phyloP scores from a whole-genome alignment of 2,329 filamentous ascomycete species.

The Nakataea oryzae region DNA sequence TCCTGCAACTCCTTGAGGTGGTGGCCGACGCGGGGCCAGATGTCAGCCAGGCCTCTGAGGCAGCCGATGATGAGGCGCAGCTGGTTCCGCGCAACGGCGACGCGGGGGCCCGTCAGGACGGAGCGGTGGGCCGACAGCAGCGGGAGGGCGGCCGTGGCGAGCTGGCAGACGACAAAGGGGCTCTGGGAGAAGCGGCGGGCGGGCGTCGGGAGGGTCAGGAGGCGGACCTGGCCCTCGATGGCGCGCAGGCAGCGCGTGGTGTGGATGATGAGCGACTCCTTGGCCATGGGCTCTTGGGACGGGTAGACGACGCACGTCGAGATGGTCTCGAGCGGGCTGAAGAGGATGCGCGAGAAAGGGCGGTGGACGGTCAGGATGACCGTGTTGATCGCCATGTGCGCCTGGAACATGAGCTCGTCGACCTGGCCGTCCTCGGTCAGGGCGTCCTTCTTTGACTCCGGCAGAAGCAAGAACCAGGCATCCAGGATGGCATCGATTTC shows the following conservation, averaged over 20 bases:
- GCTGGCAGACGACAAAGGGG: constrained; percentile 29
- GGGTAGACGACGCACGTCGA: constrained; percentile 23
- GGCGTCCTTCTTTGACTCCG: constrained; percentile 18
- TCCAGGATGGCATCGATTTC: constrained; percentile 23
- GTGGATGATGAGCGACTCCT: constrained; percentile 22
- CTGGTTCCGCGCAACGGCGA: constrained; percentile 26
- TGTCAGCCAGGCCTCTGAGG: constrained; percentile 21
- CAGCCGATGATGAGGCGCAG: constrained; percentile 30
- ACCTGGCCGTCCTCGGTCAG: constrained; percentile 18
- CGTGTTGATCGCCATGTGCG: constrained; percentile 15
- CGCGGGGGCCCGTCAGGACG: constrained; percentile 18
- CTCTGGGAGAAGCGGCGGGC: constrained; percentile 20
- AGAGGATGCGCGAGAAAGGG: constrained; percentile 26
- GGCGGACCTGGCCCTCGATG: constrained; percentile 24
- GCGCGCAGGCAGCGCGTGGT: constrained; percentile 25
- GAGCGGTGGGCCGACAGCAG: constrained; percentile 25
- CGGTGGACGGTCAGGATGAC: constrained; percentile 21
- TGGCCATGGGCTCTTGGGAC: constrained; percentile 6
- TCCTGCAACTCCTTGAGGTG: constrained; percentile 27
- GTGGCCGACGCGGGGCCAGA: constrained; percentile 24
- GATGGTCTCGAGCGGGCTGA: constrained; percentile 23
- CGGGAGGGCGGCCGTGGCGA: constrained; percentile 23
- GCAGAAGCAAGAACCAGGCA: constrained; percentile 26
- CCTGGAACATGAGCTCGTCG: constrained; percentile 19
- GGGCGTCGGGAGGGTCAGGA: constrained; percentile 20